phyloP scores from a whole-genome alignment of 257 asterid species.

The Nyctanthes arbortristis region DNA sequence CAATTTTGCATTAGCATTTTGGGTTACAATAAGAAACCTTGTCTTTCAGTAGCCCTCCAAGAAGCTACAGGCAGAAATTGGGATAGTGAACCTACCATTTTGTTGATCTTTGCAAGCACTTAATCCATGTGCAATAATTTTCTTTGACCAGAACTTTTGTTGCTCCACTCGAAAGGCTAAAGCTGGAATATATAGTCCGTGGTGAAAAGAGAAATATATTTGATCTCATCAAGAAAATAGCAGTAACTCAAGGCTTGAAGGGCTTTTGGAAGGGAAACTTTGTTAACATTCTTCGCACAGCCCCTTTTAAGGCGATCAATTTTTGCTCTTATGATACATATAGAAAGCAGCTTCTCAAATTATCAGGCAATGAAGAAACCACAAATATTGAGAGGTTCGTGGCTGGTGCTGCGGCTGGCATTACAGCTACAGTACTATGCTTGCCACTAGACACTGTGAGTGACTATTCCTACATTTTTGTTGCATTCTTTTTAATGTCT shows the following conservation, averaged over 20 bases:
- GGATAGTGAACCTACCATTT: slow-evolving; percentile 15
- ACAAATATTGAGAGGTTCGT: slow-evolving; percentile 73
- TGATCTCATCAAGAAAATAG: slow-evolving; percentile 70
- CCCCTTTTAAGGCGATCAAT: slow-evolving; percentile 97
- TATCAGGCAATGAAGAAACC: slow-evolving; percentile 80
- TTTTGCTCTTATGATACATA: slow-evolving; percentile 89
- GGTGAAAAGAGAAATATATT: slow-evolving; percentile 71
- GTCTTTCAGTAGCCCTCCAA: not conserved
- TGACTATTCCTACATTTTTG: slow-evolving; percentile 6
- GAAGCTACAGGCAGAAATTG: slow-evolving; percentile 11
- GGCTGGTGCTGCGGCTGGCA: slow-evolving; percentile 99
- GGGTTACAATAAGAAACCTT: not conserved
- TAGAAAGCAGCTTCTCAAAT: slow-evolving; percentile 75
- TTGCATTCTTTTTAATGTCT: slow-evolving; percentile 2
- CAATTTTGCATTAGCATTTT: not conserved
- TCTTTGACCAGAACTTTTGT: slow-evolving; percentile 73
- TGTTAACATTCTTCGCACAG: slow-evolving; percentile 89
- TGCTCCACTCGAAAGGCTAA: slow-evolving; percentile 97
- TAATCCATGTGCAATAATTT: slow-evolving; percentile 19
- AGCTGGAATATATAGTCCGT: slow-evolving; percentile 90
- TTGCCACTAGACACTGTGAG: slow-evolving; percentile 97
- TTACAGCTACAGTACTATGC: slow-evolving; percentile 96
- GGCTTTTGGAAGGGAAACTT: slow-evolving; percentile 99
- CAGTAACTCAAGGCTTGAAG: slow-evolving; percentile 83
- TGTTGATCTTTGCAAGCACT: slow-evolving; percentile 6